Base-by-base conservation (phyloP, 768 basidiomycete species). In the Auricularia sp. region DNA sequence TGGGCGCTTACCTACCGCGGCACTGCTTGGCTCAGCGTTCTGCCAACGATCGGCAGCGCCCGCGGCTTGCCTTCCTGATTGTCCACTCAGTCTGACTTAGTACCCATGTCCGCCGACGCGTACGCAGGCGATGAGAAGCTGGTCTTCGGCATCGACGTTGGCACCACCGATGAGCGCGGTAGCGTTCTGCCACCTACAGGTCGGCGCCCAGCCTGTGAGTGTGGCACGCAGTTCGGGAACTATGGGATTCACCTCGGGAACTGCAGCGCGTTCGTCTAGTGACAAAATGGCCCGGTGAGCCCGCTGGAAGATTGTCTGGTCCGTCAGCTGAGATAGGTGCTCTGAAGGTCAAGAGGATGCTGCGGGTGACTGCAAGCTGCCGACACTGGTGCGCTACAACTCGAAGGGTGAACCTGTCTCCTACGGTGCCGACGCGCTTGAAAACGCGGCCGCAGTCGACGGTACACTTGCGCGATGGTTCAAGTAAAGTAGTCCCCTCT, bases 391-490 rank as follows among this genome's bases (percentile, higher is more conserved):
- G 10, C 58, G 58, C 24, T 65, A 65, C 51, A 44, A 65, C 3
- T 16, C 56, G 11, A 24, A 39, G 7, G 64, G 64, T 3, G 51
- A 61, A 33, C 34, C 39, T 13, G 39, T 61, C 10, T 24, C 64
- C 3, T 65, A 21, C 36, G 64, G 64, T 33, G 56, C 59, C 35
- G 64, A 61, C 33, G 64, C 64, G 11, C 59, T 39, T 4, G 64
- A 65, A 16, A 61, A 65, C 39, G 24, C 61, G 16, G 64, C 42
- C 7, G 56, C 24, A 13, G 18, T 33, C 24, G 64, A 65, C 2
- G 64, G 61, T 13, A 3, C 36, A 34, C 21, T 65, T 10, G 56
- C 64, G 24, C 54, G 39, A 13, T 65, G 64, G 64, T 65, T 65
- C 59, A 65, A 65, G 59, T 58, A 45, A 18, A 24, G 58, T 14